These are phyloP conservation scores for Prunus mume DNA, from an alignment of 306 rosid species.

Conservation along the genomic window DNA sequence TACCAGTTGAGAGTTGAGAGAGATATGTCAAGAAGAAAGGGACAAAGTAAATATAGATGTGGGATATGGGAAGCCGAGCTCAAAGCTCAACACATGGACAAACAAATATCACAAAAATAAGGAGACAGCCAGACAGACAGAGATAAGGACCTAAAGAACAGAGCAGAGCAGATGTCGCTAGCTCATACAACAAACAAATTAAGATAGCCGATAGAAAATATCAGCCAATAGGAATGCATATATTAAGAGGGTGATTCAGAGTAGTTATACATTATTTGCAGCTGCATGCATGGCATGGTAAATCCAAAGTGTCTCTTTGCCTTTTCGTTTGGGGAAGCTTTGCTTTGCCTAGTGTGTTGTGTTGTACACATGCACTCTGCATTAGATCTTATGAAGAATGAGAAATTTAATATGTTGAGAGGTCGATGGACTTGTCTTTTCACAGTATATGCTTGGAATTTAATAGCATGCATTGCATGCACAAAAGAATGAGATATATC, in stretches of 20 bases:
- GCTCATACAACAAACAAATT: not conserved
- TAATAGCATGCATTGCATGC: slow-evolving; percentile 18
- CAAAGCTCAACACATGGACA: not conserved
- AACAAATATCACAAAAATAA: slow-evolving; percentile 9
- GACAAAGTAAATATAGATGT: slow-evolving; percentile 32
- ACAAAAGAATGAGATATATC: slow-evolving; percentile 23
- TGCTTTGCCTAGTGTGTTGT: not conserved
- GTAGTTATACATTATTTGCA: not conserved
- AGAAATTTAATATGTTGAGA: slow-evolving; percentile 4
- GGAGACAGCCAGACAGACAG: slow-evolving; percentile 15
- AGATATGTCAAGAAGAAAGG: slow-evolving; percentile 48
- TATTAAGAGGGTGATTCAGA: slow-evolving; percentile 9
- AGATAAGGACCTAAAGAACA: slow-evolving; percentile 25
- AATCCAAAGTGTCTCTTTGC: slow-evolving; percentile 46
- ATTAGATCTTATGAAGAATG: slow-evolving; percentile 23
- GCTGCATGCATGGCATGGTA: slow-evolving; percentile 21
- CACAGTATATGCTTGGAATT: slow-evolving; percentile 42
- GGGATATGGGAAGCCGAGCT: slow-evolving; percentile 16
- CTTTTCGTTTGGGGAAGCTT: slow-evolving; percentile 18
- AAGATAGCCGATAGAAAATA: not conserved
- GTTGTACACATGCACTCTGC: not conserved
- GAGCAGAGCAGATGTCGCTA: not conserved
- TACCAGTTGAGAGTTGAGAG: slow-evolving; percentile 25
- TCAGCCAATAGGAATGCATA: not conserved
- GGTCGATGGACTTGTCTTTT: slow-evolving; percentile 29